These are phyloP conservation scores for Xylaria venustula DNA, from an alignment of 495 filamentous ascomycete species.

Conservation along the genomic window DNA sequence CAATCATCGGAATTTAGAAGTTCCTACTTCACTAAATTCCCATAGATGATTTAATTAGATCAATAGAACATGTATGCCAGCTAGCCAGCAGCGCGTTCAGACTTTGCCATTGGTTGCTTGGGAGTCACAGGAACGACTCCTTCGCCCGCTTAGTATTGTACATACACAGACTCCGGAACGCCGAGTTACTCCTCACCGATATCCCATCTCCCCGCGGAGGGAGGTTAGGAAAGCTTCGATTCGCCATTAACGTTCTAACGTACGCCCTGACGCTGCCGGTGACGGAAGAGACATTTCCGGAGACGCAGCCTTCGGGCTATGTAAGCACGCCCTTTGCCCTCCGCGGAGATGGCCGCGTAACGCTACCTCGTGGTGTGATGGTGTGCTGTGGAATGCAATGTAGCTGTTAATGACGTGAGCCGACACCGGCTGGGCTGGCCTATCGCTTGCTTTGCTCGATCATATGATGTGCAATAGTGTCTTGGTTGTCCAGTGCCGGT, in stretches of 20 bases:
- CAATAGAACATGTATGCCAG: not conserved
- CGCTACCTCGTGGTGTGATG: not conserved
- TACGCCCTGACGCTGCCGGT: not conserved
- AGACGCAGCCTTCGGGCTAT: not conserved
- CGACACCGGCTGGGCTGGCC: not conserved
- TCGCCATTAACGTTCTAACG: not conserved
- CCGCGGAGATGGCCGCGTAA: slow-evolving; percentile 9
- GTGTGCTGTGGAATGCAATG: too few relatives aligned
- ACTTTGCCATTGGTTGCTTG: too few relatives aligned
- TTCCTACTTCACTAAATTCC: not conserved
- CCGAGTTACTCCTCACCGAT: too few relatives aligned
- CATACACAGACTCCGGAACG: too few relatives aligned
- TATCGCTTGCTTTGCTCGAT: too few relatives aligned
- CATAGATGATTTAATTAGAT: not conserved
- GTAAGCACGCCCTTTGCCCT: not conserved
- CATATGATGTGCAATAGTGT: not conserved
- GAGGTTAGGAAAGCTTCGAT: not conserved
- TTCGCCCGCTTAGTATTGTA: not conserved
- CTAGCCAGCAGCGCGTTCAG: not conserved
- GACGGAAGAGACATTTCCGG: not conserved
- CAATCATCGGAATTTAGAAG: too few relatives aligned
- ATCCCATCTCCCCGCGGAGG: not conserved
- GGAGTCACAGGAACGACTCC: not conserved
- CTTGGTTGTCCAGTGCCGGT: not conserved
- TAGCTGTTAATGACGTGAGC: slow-evolving; percentile 9